A percentile compares a stretch with the other conserved stretches of the same genome.
phyloP scores from a whole-genome alignment of 768 basidiomycete species.

The Lanmaoa pseudosensibilis region DNA sequence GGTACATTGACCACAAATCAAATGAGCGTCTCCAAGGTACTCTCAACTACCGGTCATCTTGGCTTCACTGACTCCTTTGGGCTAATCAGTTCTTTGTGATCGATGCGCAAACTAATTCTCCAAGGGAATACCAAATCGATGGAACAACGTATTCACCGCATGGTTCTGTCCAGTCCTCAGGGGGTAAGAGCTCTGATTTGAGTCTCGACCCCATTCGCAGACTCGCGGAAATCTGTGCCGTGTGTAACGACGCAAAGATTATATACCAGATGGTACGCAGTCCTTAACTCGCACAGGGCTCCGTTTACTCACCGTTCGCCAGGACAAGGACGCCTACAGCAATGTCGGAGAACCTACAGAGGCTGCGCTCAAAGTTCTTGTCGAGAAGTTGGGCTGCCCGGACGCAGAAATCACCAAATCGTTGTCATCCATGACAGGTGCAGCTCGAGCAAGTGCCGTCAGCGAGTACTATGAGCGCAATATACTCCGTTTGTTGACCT shows the following conservation, averaged over 20 bases:
- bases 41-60: conserved; percentile 16
- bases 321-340: conserved; percentile 79
- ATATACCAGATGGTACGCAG: conserved; percentile 71
- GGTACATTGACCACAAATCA: conserved; percentile 96
- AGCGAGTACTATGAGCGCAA: conserved; percentile 77
- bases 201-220: conserved; percentile 72
- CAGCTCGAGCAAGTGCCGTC: conserved; percentile 75
- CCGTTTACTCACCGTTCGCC: conserved; percentile 6
- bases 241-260: conserved; percentile 94
- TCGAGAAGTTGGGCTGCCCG: conserved; percentile 86
- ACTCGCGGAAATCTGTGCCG: conserved; percentile 85
- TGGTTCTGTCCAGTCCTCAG: conserved; percentile 68
- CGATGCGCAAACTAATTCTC: conserved; percentile 48
- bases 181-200: conserved; percentile 64
- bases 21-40: conserved; percentile 88
- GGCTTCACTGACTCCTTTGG: conserved; percentile 10
- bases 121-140: conserved; percentile 77
- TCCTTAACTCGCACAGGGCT: not conserved
- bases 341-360: conserved; percentile 97
- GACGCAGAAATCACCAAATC: conserved; percentile 58
- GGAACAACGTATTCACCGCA: conserved; percentile 90
- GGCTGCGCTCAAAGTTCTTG: conserved; percentile 92
- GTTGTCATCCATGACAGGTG: conserved; percentile 54
- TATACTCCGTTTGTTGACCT: conserved; percentile 83
- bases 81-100: conserved; percentile 69